Base-by-base conservation (phyloP, 331 rosid species). In the Prunus yedoensis region DNA sequence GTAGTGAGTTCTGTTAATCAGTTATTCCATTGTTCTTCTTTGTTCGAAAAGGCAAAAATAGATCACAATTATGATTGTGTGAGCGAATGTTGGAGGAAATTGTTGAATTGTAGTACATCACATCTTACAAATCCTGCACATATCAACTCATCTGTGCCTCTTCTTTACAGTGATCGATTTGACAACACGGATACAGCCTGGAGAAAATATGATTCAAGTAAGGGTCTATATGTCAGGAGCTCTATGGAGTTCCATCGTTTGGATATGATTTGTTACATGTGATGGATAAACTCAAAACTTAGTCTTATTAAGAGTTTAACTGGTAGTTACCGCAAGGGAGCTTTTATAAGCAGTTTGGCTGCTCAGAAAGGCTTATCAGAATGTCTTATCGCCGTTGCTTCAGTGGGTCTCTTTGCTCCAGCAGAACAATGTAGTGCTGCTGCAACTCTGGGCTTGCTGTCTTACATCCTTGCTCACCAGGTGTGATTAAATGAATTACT, bases 351-450 rank as follows among this genome's bases (percentile, higher is more conserved):
- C 83, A 80, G 76, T 86, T 86, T 75, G 85, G 88, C 78, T 77
- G 83, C 83, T 80, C 88, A 2, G 90, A 73, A 71, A 84, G 78
- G 80, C 86, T 88, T 84, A 83, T 75, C 83, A 25, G 63, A 84
- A 84, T 27, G 57, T 88, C 41, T 65, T 88, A 41, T 83, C 79
- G 25, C 88, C 92, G 38, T 80, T 88, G 79, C 84, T 88, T 77
- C 90, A 88, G 90, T 86, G 58, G 90, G 88, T 62, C 79, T 86
- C 41, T 86, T 78, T 45, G 87, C 87, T 65, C 87, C 90, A 38
- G 83, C 90, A 16, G 92, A 88, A 71, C 88, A 82, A 66, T 86
- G 88, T 65, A 88, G 92, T 76, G 92, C 90, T 78, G 89, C 90
- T 32, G 90, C 92, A 63, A 80, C 84, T 51, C 83, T 88, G 51